Evolutionary conservation across 1,284 basidiomycete genomes (phyloP).

Genomic region (Moesziomyces sp.): DNA sequence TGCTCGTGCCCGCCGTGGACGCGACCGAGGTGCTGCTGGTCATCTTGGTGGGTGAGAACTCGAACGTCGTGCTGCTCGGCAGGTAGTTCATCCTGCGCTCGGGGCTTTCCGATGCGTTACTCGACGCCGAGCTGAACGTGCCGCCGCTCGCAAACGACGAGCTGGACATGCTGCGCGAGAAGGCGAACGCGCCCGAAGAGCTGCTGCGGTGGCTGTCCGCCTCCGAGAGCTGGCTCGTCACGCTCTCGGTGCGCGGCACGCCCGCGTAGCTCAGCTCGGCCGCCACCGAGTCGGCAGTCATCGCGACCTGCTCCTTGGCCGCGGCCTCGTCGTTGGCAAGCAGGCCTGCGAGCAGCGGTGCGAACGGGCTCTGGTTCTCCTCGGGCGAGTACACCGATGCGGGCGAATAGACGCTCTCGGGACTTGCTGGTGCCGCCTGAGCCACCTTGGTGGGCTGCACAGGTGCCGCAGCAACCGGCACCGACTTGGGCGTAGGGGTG

Average conservation of each 20-base stretch:
- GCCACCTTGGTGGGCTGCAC: constrained; percentile 1
- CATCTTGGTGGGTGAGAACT: constrained; percentile 39
- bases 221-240: constrained; percentile 41
- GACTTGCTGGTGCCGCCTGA: constrained; percentile 18
- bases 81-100: constrained; percentile 34
- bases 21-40: constrained; percentile 36
- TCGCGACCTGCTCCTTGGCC: constrained; percentile 28
- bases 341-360: constrained; percentile 27
- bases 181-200: constrained; percentile 46
- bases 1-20: constrained; percentile 38
- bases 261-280: constrained; percentile 27
- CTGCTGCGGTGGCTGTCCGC: constrained; percentile 43
- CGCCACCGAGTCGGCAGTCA: constrained; percentile 25
- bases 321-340: constrained; percentile 9
- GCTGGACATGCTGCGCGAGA: constrained; percentile 48
- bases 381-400: constrained; percentile 39
- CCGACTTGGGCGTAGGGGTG: constrained; percentile 13
- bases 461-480: not conserved
- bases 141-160: constrained; percentile 46
- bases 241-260: constrained; percentile 36
- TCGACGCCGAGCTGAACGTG: constrained; percentile 47
- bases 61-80: constrained; percentile 24
- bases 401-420: constrained; percentile 49
- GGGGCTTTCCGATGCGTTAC: constrained; percentile 42
- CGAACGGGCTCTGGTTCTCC: constrained; percentile 11